Base-by-base conservation (phyloP, 2,329 filamentous ascomycete genomes). In the Neofusicoccum sp. region DNA sequence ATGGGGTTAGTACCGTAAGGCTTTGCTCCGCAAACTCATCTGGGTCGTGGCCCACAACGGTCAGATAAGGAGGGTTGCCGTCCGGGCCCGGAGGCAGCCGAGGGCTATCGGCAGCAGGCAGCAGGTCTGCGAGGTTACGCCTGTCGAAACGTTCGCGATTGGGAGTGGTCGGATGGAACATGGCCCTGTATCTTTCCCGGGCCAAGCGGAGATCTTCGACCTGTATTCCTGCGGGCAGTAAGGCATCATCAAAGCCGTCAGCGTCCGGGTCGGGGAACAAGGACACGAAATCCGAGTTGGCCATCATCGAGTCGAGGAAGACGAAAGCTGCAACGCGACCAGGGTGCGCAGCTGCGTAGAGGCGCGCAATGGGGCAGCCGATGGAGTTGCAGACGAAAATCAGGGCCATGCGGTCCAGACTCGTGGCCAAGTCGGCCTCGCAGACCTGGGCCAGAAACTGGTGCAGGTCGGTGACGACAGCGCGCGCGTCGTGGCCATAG, bases 221-320 rank as follows among this genome's bases (percentile, higher is more conserved):
- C 1, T 69, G 71, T 5, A 82, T 71, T 31, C 74, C 80, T 1
- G 68, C 58, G 0, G 81, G 82, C 3, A 85, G 71, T 4, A 39
- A 34, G 34, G 31, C 6, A 0, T 67, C 68, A 52, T 84, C 77
- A 66, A 86, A 86, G 4, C 63, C 74, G 0, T 76, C 64, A 0
- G 73, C 74, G 62, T 85, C 83, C 0, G 85, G 84, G 65, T 87
- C 80, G 0, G 85, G 85, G 69, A 84, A 85, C 4, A 86, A 65
- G 5, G 80, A 82, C 1, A 84, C 79, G 34, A 84, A 83, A 67
- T 87, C 82, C 0, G 80, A 80, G 68, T 87, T 84, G 14, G 85
- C 82, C 70, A 87, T 81, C 66, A 85, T 82, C 39, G 81, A 84
- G 69, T 87, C 85, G 1, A 88, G 80, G 7, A 87, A 78, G 1